Conservation (phyloP, 1,284 basidiomycete genomes). For the Ustilago loliicola region DNA sequence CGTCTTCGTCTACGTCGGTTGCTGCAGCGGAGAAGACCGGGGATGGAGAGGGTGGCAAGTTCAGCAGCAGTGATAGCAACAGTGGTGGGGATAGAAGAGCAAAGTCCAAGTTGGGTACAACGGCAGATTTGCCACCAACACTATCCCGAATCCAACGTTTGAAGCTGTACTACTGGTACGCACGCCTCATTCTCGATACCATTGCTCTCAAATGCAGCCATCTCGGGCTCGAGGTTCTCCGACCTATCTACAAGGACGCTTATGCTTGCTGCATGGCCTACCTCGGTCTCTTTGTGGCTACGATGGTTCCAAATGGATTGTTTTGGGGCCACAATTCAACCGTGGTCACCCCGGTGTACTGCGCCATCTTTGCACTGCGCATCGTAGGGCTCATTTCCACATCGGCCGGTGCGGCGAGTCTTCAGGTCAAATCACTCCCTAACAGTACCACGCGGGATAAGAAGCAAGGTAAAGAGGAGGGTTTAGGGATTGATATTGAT, state of each 20-base stretch:
- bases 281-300: constrained; percentile 56
- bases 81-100: background rate
- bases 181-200: constrained; percentile 47
- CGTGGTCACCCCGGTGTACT: constrained; percentile 57
- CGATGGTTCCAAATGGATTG: constrained; percentile 47
- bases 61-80: background rate
- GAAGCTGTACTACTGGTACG: constrained; percentile 57
- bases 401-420: constrained; percentile 12
- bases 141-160: constrained; percentile 29
- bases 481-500: constrained; percentile 39
- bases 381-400: constrained; percentile 45
- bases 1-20: background rate
- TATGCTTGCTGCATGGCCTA: constrained; percentile 56
- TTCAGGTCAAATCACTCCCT: constrained; percentile 20
- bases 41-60: background rate
- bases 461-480: constrained; percentile 26
- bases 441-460: constrained; percentile 1
- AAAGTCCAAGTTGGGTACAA: constrained; percentile 4
- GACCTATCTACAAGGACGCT: constrained; percentile 55
- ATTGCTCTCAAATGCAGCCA: constrained; percentile 51
- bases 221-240: constrained; percentile 29
- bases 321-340: constrained; percentile 54
- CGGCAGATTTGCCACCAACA: constrained; percentile 25
- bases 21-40: background rate
- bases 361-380: constrained; percentile 55